phyloP scores from a whole-genome alignment of 2,329 filamentous ascomycete genomes.

The Cordyceps farinosa region DNA sequence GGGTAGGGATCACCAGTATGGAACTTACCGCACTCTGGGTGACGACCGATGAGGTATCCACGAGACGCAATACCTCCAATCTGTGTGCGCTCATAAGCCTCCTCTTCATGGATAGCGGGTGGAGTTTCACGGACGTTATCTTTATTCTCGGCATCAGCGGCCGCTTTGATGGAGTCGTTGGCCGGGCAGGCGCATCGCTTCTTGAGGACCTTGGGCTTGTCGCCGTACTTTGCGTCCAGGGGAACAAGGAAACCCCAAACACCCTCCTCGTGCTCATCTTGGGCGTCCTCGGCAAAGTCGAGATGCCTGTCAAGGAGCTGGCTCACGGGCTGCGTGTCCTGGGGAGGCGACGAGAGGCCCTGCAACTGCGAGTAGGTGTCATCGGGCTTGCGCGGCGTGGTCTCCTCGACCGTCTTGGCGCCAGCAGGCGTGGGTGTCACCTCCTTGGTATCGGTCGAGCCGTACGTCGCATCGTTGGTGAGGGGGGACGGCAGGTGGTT shows the following conservation, averaged over 20 bases:
- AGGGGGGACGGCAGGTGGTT: conserved; percentile 77
- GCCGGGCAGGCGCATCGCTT: conserved; percentile 68
- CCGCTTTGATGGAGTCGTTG: conserved; percentile 42
- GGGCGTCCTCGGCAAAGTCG: conserved; percentile 73
- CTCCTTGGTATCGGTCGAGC: conserved; percentile 65
- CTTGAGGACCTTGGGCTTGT: conserved; percentile 67
- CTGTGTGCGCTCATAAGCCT: conserved; percentile 61
- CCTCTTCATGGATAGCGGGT: conserved; percentile 51
- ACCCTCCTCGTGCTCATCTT: conserved; percentile 77
- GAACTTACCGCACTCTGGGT: conserved; percentile 83
- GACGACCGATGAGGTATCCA: conserved; percentile 87
- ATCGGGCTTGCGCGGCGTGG: conserved; percentile 48
- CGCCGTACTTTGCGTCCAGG: conserved; percentile 65
- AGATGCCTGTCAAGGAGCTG: conserved; percentile 74
- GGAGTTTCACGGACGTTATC: conserved; percentile 38
- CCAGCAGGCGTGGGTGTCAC: conserved; percentile 67
- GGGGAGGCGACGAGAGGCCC: conserved; percentile 57
- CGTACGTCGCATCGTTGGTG: conserved; percentile 57
- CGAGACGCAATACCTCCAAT: conserved; percentile 62
- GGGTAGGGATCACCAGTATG: background rate
- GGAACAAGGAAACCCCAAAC: conserved; percentile 96
- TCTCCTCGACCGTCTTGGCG: conserved; percentile 52
- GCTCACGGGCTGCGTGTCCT: conserved; percentile 56
- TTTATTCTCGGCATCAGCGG: conserved; percentile 36
- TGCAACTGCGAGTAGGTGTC: conserved; percentile 45